These are phyloP conservation scores for Talaromyces thailandensis DNA, from an alignment of 495 filamentous ascomycete species.

Conservation along the genomic window DNA sequence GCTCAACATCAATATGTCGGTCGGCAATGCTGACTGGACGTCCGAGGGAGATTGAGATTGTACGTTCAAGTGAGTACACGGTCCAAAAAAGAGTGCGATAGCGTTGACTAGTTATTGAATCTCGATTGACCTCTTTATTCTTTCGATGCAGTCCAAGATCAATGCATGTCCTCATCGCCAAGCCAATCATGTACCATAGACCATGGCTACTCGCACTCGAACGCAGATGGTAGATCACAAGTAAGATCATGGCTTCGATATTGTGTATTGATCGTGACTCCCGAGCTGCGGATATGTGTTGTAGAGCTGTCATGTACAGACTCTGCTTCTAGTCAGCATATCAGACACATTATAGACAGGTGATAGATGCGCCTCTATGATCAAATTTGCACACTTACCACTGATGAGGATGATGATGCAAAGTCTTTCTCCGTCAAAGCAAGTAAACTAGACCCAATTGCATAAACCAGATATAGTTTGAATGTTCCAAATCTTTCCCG, in stretches of 20 bases:
- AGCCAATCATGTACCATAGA: slow-evolving; percentile 36
- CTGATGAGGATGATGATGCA: neutral
- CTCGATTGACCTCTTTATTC: slow-evolving; percentile 17
- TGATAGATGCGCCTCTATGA: too few species aligned
- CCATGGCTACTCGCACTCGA: slow-evolving; percentile 22
- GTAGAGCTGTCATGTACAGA: slow-evolving; percentile 17
- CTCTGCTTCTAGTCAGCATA: neutral
- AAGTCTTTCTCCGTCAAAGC: slow-evolving; percentile 27
- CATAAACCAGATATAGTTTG: slow-evolving; percentile 37
- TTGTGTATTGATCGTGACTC: slow-evolving; percentile 25
- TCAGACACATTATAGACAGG: too few species aligned
- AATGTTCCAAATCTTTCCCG: slow-evolving; percentile 26
- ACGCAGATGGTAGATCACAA: slow-evolving; percentile 29
- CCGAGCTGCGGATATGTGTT: slow-evolving; percentile 21
- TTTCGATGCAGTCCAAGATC: slow-evolving; percentile 32
- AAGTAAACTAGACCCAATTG: slow-evolving; percentile 27
- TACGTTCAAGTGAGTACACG: slow-evolving; percentile 30
- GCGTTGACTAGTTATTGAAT: slow-evolving; percentile 14
- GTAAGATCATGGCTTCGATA: slow-evolving; percentile 31
- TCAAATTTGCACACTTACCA: neutral
- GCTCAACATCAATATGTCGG: slow-evolving; percentile 27
- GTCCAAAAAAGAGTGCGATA: slow-evolving; percentile 32
- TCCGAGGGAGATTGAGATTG: slow-evolving; percentile 27
- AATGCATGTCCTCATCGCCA: slow-evolving; percentile 33
- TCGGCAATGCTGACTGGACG: slow-evolving; percentile 33